Conservation (phyloP, 768 basidiomycete genomes). For the Rhodotorula diobovata region DNA sequence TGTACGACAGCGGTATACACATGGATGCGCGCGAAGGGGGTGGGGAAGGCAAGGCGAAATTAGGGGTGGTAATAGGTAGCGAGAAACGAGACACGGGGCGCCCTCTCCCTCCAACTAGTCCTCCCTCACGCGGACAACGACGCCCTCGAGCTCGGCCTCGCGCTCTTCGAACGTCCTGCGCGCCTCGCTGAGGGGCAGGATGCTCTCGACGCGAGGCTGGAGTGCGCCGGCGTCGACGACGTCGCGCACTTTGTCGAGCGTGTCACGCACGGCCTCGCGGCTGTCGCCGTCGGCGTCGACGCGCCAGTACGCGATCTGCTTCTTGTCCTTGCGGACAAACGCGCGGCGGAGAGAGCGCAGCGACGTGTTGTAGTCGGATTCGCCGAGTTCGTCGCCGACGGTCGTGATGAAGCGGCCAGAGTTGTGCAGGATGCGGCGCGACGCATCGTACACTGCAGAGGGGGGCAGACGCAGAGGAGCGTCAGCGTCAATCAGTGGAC, state of each 20-base stretch:
- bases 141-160: conserved; percentile 7
- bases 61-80: neutral
- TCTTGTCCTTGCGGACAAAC: conserved; percentile 44
- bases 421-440: conserved; percentile 40
- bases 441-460: conserved; percentile 42
- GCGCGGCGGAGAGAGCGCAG: conserved; percentile 42
- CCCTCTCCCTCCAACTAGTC: neutral
- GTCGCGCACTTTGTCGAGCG: conserved; percentile 41
- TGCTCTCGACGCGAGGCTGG: conserved; percentile 26
- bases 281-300: conserved; percentile 33
- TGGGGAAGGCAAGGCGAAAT: too few species aligned
- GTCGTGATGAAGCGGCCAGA: conserved; percentile 39
- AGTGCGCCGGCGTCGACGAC: conserved; percentile 27
- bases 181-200: conserved; percentile 29
- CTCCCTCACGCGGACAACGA: conserved; percentile 20
- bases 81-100: neutral
- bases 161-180: conserved; percentile 26
- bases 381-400: conserved; percentile 23
- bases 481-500: too few species aligned
- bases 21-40: neutral
- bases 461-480: neutral
- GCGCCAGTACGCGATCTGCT: conserved; percentile 35
- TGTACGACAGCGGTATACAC: neutral
- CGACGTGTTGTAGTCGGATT: conserved; percentile 4
- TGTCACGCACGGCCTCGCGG: conserved; percentile 37